Evolutionary conservation across 495 filamentous ascomycete species (phyloP).

Genomic region (Neurospora sp.): DNA sequence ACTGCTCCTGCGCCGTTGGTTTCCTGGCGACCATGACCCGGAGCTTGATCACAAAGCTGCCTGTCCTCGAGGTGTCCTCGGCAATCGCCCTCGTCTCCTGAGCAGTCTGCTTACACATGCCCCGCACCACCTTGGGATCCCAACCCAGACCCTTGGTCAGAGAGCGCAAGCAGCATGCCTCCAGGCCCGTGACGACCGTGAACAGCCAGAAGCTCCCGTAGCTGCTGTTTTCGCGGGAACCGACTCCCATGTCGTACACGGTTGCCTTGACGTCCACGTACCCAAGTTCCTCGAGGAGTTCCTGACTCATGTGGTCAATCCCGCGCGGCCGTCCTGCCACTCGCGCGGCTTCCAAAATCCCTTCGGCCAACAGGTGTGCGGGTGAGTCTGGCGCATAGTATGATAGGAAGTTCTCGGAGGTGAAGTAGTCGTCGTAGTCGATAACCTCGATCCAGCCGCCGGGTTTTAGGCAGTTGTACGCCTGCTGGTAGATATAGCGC

Average conservation of each 20-base stretch:
- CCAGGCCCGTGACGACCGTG: conserved; percentile 52
- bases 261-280: conserved; percentile 50
- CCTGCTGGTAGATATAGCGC: conserved; percentile 49
- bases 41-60: conserved; percentile 35
- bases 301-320: conserved; percentile 43
- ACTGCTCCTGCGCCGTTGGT: conserved; percentile 26
- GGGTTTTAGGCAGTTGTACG: conserved; percentile 47
- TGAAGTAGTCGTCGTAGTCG: conserved; percentile 40
- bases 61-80: conserved; percentile 28
- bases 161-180: conserved; percentile 49
- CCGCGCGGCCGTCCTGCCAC: conserved; percentile 39
- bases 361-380: conserved; percentile 22
- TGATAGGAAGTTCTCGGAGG: conserved; percentile 26
- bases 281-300: conserved; percentile 43
- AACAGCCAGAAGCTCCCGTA: conserved; percentile 61
- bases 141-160: conserved; percentile 51
- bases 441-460: conserved; percentile 58
- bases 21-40: conserved; percentile 49
- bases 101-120: conserved; percentile 44
- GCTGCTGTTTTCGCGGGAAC: conserved; percentile 39
- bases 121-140: conserved; percentile 42
- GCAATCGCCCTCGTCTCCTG: conserved; percentile 42
- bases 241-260: conserved; percentile 51
- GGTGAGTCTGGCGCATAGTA: conserved; percentile 32
- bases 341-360: conserved; percentile 31